Evolutionary conservation across 176 grass and related monocot species (phyloP), one percentile per base, ranked within the genome.

Genomic region (Lolium perenne): DNA sequence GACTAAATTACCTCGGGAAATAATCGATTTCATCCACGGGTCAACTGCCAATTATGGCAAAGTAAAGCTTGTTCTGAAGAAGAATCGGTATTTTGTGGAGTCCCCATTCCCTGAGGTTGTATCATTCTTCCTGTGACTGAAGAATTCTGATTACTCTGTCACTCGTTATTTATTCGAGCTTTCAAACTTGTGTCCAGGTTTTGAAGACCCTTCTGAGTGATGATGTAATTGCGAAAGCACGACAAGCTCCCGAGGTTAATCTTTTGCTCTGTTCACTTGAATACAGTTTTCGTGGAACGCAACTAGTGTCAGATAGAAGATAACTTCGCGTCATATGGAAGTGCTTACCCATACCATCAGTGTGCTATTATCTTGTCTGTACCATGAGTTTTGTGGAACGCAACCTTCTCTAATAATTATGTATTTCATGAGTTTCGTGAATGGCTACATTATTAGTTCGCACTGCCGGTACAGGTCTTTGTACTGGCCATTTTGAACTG

Each of bases 31-130:
- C 46, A 95, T 98, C 87, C 92, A 95, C 23, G 96, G 63, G n/a
- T 95, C 93, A 38, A 98, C 96, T 65, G 80, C 96, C 71, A 98
- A 98, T 87, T 98, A 98, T 40, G 96, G 96, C 15, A 98, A 98
- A 92, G 96, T 98, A 11, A 98, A 98, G 88, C 93, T 98, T 83
- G 96, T 98, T 61, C 82, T 98, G 84, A 98, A 98, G 86, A 98
- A 98, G 88, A 98, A 98, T 79, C 78, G 86, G 17, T 98, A 98
- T 88, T 98, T 95, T 76, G 96, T 95, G 0, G 93, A 98, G 79
- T 98, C 96, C 7, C 93, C 92, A 20, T 94, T 95, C 73, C 92
- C 96, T 13, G 93, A 98, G 96, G 96, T 98, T 85, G 75, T 83
- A 78, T 83, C 81, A 87, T 74, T 82, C 80, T 78, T 80, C 87